Evolutionary conservation across 176 grass and related monocot genomes (phyloP).

Genomic region (Oryza punctata): DNA sequence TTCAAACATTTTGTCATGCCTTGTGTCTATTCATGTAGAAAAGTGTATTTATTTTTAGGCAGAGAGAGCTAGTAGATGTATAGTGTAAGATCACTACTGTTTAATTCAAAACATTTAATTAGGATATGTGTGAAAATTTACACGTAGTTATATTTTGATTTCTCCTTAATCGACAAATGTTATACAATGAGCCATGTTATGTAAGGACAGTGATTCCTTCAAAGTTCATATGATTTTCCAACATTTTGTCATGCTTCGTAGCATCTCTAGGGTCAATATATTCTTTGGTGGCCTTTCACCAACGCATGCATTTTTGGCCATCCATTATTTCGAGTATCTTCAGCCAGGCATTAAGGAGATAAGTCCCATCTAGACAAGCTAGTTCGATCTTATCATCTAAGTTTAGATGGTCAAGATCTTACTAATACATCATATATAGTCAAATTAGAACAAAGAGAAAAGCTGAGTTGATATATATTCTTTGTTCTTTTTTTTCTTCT

Average conservation of each 20-base stretch:
- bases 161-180: background rate
- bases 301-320: background rate
- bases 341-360: background rate
- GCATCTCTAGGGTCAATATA: background rate
- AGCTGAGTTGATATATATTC: background rate
- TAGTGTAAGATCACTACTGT: too few relatives aligned
- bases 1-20: background rate
- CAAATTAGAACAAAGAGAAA: conserved; percentile 7
- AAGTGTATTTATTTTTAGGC: too few relatives aligned
- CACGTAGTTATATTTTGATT: background rate
- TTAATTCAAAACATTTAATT: background rate
- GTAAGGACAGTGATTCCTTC: background rate
- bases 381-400: background rate
- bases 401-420: background rate
- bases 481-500: background rate
- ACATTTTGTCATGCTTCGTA: background rate
- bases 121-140: background rate
- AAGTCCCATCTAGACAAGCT: background rate
- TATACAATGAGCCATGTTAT: background rate
- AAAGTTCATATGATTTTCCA: background rate
- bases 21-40: too few relatives aligned
- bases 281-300: conserved; percentile 1
- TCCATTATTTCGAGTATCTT: background rate
- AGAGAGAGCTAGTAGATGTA: too few relatives aligned
- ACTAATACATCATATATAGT: background rate